Evolutionary conservation across 1,284 basidiomycete genomes (phyloP).

Genomic region (Apiotrichum montevideense): DNA sequence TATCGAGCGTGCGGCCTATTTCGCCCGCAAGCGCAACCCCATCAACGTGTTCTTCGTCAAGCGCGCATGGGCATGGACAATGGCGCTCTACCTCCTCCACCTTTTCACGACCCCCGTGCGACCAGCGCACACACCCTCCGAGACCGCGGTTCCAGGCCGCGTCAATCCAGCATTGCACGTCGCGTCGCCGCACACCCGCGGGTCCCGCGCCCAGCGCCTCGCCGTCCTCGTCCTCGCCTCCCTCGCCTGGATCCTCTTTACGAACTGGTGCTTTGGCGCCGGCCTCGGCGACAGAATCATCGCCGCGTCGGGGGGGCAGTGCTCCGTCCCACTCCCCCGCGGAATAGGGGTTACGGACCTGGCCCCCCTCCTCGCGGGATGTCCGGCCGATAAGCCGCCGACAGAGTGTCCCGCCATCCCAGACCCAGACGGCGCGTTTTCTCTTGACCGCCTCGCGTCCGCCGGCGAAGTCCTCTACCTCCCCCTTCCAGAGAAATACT

Average conservation of each 20-base stretch:
- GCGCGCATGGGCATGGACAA: constrained; percentile 85
- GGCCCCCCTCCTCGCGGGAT: constrained; percentile 3
- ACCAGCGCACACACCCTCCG: not conserved
- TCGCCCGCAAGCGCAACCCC: constrained; percentile 72
- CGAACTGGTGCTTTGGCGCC: constrained; percentile 89
- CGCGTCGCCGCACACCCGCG: constrained; percentile 44
- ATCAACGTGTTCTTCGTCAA: constrained; percentile 88
- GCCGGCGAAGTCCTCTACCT: constrained; percentile 16
- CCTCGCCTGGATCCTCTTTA: constrained; percentile 66
- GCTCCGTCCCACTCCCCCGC: constrained; percentile 59
- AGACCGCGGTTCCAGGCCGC: not conserved
- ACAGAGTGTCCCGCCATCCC: not conserved
- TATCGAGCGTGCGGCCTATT: constrained; percentile 52
- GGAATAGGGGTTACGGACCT: constrained; percentile 13
- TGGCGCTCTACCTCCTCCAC: constrained; percentile 56
- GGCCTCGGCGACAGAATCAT: constrained; percentile 69
- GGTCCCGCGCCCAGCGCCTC: constrained; percentile 51
- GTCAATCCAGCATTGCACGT: constrained; percentile 47
- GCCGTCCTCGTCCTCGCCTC: constrained; percentile 62
- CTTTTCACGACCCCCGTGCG: constrained; percentile 24
- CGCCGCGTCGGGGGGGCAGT: constrained; percentile 72
- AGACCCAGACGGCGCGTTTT: not conserved
- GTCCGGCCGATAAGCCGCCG: no score
- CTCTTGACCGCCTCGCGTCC: constrained; percentile 36
- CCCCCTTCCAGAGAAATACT: constrained; percentile 49